Evolutionary conservation across 73 alveolate genomes (phyloP), one percentile per base, ranked within the genome.

Genomic region (Diophrys appendiculata): DNA sequence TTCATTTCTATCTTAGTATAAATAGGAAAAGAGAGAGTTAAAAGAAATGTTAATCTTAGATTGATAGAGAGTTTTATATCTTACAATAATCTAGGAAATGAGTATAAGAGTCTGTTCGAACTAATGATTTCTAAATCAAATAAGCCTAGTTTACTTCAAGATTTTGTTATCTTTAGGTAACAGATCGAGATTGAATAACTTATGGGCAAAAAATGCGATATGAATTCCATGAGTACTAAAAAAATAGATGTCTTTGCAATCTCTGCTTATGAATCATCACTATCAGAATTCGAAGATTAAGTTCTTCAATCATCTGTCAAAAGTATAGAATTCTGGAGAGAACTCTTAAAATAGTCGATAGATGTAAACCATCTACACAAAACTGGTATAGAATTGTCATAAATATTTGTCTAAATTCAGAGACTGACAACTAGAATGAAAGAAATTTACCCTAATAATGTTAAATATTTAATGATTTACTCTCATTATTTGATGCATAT

Each of bases 141-240:
- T 31, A 2, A 60, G 30, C 71, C 71, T 23, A 2, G 30, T 31
- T 60, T 60, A 27, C 25, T 11, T 23, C 5, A 60, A 60, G 28
- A 13, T 2, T 60, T 60, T 23, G 18, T 60, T 23, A 60, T 60
- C 71, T 60, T 11, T 23, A 3, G 71, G 5, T 31, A 23, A 27
- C 13, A 31, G 71, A 60, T 60, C 71, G 71, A 60, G 11, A 60
- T 60, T 23, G 71, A 60, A 23, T 2, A 60, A 3, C 71, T 60
- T 13, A 60, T 60, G 71, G 5, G 28, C 33, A 3, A 31, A 23
- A 60, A 60, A 31, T 31, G 25, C 25, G 71, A 60, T 27, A 3
- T 3, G 2, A 60, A 60, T 60, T 60, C 71, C 18, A 23, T 11
- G 71, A 23, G 33, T 11, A 31, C 18, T 3, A 60, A 23, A 31